These are phyloP conservation scores for Colletotrichum shisoi DNA, from an alignment of 2,329 filamentous ascomycete genomes.

Conservation along the genomic window DNA sequence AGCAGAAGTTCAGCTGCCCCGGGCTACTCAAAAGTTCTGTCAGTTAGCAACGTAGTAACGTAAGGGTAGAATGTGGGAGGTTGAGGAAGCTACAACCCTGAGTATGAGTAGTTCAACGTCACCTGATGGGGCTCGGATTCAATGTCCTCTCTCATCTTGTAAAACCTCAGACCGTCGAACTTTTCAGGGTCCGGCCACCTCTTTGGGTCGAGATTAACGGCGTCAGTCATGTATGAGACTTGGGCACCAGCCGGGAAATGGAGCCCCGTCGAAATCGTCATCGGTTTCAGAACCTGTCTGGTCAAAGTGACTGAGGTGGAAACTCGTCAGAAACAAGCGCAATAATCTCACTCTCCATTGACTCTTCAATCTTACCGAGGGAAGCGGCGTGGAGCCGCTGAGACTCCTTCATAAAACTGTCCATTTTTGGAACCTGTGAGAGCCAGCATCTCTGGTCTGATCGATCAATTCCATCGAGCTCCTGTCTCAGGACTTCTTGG, in stretches of 20 bases:
- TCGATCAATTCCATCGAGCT: too few relatives aligned
- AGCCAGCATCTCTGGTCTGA: not conserved
- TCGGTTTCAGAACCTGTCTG: constrained; percentile 16
- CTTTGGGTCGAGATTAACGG: constrained; percentile 19
- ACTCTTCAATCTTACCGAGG: not conserved
- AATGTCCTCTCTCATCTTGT: constrained; percentile 9
- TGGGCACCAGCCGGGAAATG: constrained; percentile 11
- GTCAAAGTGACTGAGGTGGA: constrained; percentile 17
- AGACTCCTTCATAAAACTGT: constrained; percentile 29
- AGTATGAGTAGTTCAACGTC: constrained; percentile 22
- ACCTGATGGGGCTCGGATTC: constrained; percentile 9
- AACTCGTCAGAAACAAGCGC: not conserved
- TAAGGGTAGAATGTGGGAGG: too few relatives aligned
- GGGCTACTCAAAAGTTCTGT: not conserved
- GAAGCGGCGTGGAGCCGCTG: constrained; percentile 13
- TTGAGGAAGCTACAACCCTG: constrained; percentile 1
- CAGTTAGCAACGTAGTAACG: too few relatives aligned
- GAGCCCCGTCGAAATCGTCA: constrained; percentile 4
- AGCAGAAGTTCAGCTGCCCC: not conserved
- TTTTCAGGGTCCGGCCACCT: constrained; percentile 12
- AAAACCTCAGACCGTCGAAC: constrained; percentile 16
- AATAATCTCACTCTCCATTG: too few relatives aligned
- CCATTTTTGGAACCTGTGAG: constrained; percentile 15
- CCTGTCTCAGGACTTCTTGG: too few relatives aligned
- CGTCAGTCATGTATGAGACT: constrained; percentile 22